These are phyloP conservation scores for Ichthyophthirius multifiliis DNA, from an alignment of 169 alveolate genomes.

Conservation along the genomic window DNA sequence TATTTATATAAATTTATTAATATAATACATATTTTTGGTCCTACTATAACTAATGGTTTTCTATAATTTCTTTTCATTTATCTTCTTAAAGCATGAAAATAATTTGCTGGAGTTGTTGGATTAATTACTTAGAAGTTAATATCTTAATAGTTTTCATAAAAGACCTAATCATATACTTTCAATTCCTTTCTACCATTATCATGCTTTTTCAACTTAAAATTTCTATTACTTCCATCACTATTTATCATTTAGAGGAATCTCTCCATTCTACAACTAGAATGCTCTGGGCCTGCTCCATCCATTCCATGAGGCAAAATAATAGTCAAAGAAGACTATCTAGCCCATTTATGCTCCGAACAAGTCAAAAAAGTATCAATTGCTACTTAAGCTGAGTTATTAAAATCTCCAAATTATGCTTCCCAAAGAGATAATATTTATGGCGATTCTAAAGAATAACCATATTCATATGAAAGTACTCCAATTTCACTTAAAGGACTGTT, in stretches of 20 bases:
- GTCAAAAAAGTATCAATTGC: slow-evolving; percentile 54
- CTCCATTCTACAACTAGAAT: slow-evolving; percentile 72
- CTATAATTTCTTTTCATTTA: slow-evolving; percentile 76
- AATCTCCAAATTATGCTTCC: slow-evolving; percentile 85
- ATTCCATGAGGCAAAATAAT: slow-evolving; percentile 74
- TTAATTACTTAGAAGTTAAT: slow-evolving; percentile 56
- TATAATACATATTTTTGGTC: slow-evolving; percentile 59
- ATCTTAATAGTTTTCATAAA: slow-evolving; percentile 37
- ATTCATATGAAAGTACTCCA: slow-evolving; percentile 69
- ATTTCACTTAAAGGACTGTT: slow-evolving; percentile 63
- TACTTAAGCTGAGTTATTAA: slow-evolving; percentile 64
- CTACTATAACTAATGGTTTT: slow-evolving; percentile 65
- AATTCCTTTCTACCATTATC: background rate
- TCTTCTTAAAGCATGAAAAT: slow-evolving; percentile 68
- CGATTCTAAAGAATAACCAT: slow-evolving; percentile 68
- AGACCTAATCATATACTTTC: background rate
- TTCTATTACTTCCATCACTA: slow-evolving; percentile 1
- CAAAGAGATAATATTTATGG: slow-evolving; percentile 66
- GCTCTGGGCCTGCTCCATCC: slow-evolving; percentile 84
- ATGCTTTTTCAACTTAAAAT: slow-evolving; percentile 26
- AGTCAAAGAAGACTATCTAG: slow-evolving; percentile 58
- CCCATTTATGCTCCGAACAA: slow-evolving; percentile 75
- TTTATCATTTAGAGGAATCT: slow-evolving; percentile 53
- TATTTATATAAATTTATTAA: background rate
- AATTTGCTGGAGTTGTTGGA: slow-evolving; percentile 60